Evolutionary conservation across 768 basidiomycete species (phyloP), one percentile per base, ranked within the genome.

Genomic region (Tulasnella calospora): DNA sequence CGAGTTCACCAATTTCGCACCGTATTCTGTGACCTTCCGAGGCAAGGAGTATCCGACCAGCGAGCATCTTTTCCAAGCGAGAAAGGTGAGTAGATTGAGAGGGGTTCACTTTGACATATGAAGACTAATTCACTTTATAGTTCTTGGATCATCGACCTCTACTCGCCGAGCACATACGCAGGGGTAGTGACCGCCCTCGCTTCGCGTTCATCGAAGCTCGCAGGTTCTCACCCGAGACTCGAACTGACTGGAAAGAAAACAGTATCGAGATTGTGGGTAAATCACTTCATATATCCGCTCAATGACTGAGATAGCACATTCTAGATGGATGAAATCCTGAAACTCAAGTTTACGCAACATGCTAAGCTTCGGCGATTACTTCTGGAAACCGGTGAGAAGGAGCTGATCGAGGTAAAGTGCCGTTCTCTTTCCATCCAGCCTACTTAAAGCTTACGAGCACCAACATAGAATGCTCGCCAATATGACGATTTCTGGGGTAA

Each of bases 111-210:
- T 2, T 12, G n/a, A 0, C 15, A 72, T 17, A 38, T 27, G 27
- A 33, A 8, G n/a, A 23, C 27, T 57, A 5, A 41, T 3, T 57
- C 44, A 7, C 12, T 44, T 44, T 21, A 35, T 71, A 81, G 81
- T 81, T 81, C 71, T 55, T 79, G n/a, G 76, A 41, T 2, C 79
- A 81, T 40, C 71, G 75, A 21, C 76, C 76, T 10, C 44, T 67
- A 17, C 71, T 81, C 0, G 81, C 81, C 21, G 81, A 81, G 55
- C 81, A 79, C 71, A 81, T 81, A 44, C 71, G 81, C 21, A 76
- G 74, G n/a, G 75, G 51, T 1, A 55, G 57, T 19, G 40, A 69
- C 2, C 33, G 35, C 23, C 47, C 81, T 1, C 41, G 71, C 15
- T 78, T 78, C 41, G 81, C 80, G 19, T 76, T 81, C n/a, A 30